These are phyloP conservation scores for Mimosa pudica DNA, from an alignment of 306 rosid species.

Conservation along the genomic window DNA sequence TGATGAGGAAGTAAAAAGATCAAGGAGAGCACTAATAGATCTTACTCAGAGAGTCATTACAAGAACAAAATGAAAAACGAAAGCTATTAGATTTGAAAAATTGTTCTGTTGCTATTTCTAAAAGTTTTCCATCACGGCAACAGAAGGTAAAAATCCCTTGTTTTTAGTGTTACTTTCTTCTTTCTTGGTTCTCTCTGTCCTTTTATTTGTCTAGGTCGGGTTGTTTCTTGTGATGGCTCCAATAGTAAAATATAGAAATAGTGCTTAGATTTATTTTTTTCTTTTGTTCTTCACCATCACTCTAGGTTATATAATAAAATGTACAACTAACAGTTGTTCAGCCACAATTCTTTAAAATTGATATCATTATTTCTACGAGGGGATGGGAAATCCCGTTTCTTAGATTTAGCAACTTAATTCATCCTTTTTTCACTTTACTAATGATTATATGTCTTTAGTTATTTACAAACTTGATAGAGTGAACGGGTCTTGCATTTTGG, in stretches of 20 bases:
- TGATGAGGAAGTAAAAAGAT: conserved; percentile 72
- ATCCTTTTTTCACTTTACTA: not conserved
- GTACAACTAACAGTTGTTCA: conserved; percentile 8
- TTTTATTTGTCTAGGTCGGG: not conserved
- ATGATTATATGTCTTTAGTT: not conserved
- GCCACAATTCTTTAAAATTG: not conserved
- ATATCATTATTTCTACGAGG: not conserved
- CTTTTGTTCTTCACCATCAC: not conserved
- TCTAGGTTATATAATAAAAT: not conserved
- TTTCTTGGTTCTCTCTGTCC: not conserved
- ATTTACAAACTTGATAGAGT: not conserved
- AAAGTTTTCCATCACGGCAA: conserved; percentile 7
- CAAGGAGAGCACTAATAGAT: conserved; percentile 86
- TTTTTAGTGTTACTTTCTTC: not conserved
- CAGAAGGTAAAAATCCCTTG: not conserved
- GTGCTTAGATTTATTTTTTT: not conserved
- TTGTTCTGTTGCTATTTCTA: conserved; percentile 27
- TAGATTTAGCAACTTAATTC: not conserved
- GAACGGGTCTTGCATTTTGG: not conserved
- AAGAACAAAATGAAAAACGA: conserved; percentile 67
- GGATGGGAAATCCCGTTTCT: not conserved
- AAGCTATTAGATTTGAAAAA: conserved; percentile 12
- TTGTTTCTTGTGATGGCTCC: not conserved
- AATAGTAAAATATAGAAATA: not conserved
- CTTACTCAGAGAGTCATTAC: conserved; percentile 81